A percentile compares a stretch with the other conserved stretches of the same genome.
These are phyloP conservation scores for Podaxis sp. DNA, from an alignment of 768 basidiomycete species.

Conservation along the genomic window DNA sequence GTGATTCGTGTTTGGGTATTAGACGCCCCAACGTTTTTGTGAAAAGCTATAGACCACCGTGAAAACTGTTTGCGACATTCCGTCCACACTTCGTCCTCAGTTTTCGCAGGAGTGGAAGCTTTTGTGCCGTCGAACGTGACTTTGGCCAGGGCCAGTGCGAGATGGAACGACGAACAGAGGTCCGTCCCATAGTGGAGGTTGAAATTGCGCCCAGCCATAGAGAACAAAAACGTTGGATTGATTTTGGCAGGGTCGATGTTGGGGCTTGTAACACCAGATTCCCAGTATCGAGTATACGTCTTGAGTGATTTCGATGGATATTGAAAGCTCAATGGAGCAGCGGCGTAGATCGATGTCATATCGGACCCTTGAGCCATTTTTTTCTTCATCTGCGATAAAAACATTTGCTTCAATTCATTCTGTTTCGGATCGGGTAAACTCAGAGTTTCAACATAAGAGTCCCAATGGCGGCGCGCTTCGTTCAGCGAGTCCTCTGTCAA, in stretches of 20 bases:
- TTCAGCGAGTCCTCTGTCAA: constrained; percentile 32
- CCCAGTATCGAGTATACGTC: constrained; percentile 33
- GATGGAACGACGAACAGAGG: constrained; percentile 38
- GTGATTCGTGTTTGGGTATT: constrained; percentile 11
- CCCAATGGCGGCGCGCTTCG: constrained; percentile 38
- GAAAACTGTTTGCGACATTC: constrained; percentile 30
- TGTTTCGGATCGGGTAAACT: constrained; percentile 17
- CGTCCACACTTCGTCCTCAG: constrained; percentile 21
- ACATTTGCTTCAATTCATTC: constrained; percentile 16
- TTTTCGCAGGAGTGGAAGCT: constrained; percentile 8
- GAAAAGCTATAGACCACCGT: constrained; percentile 28
- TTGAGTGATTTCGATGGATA: constrained; percentile 15
- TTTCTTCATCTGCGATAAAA: background rate
- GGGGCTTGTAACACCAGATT: constrained; percentile 33
- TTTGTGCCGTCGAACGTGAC: constrained; percentile 11
- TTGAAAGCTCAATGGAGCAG: constrained; percentile 29
- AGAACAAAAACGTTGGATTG: constrained; percentile 46
- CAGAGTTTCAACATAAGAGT: constrained; percentile 26
- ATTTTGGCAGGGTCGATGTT: constrained; percentile 17
- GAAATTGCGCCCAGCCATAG: constrained; percentile 31
- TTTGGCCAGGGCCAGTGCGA: constrained; percentile 25
- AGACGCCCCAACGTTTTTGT: constrained; percentile 11
- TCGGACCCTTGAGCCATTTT: background rate
- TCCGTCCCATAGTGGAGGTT: constrained; percentile 41
- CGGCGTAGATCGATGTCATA: constrained; percentile 22